Evolutionary conservation across 176 grass and related monocot species (phyloP).

Genomic region (Carex cristatella): DNA sequence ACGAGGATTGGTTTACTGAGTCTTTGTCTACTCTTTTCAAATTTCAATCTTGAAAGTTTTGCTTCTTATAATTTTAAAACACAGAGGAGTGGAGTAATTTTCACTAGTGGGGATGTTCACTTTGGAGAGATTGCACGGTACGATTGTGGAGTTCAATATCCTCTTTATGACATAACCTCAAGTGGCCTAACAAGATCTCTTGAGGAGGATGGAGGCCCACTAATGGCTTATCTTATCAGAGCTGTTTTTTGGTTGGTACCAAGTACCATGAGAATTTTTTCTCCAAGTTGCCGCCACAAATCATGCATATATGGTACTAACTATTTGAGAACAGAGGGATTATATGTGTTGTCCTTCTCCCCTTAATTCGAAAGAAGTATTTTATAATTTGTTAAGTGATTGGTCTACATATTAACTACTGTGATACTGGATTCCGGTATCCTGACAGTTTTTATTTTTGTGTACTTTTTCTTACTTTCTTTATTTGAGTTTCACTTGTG

Average conservation of each 20-base stretch:
- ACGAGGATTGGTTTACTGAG: background rate
- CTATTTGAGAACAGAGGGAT: background rate
- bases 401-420: background rate
- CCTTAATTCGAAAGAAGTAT: background rate
- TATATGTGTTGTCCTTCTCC: background rate
- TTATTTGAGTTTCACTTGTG: background rate
- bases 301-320: constrained; percentile 77
- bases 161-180: constrained; percentile 85
- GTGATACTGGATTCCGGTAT: background rate
- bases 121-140: constrained; percentile 91
- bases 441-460: background rate
- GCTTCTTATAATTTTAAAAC: background rate
- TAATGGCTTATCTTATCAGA: constrained; percentile 52
- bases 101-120: constrained; percentile 92
- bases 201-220: constrained; percentile 41
- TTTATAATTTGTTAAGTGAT: background rate
- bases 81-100: constrained; percentile 77
- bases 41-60: background rate
- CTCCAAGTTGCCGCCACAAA: constrained; percentile 44
- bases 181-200: constrained; percentile 91
- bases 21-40: background rate
- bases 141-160: constrained; percentile 64
- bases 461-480: background rate
- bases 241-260: constrained; percentile 43
- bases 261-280: constrained; percentile 67